phyloP scores from a whole-genome alignment of 768 basidiomycete species.

The Naematelia aurantialba region DNA sequence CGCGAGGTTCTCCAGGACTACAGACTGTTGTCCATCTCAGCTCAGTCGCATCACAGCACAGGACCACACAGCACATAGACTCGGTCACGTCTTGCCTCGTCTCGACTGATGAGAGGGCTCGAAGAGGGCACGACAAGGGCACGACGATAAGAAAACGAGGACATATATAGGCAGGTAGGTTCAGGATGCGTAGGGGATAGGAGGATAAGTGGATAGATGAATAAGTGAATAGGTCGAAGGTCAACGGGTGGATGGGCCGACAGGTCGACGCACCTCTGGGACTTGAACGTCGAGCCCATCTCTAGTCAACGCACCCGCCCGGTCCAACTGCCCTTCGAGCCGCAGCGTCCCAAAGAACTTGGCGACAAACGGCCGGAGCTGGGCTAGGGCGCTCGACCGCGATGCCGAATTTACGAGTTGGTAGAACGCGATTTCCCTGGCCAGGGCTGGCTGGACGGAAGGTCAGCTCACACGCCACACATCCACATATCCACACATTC shows the following conservation, averaged over 20 bases:
- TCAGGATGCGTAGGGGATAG: too few species aligned
- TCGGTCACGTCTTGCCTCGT: too few species aligned
- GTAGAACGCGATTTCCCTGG: slow-evolving; percentile 50
- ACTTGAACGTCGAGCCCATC: slow-evolving; percentile 16
- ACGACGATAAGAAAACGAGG: too few species aligned
- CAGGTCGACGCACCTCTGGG: slow-evolving; percentile 30
- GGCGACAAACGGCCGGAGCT: slow-evolving; percentile 60
- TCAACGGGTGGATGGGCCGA: too few species aligned
- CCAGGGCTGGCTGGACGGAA: slow-evolving; percentile 34
- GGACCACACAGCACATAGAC: too few species aligned
- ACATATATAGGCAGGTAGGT: too few species aligned
- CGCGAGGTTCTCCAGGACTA: slow-evolving; percentile 81
- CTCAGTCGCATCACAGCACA: slow-evolving; percentile 3
- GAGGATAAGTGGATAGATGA: too few species aligned
- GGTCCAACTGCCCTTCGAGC: slow-evolving; percentile 61
- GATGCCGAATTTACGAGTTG: slow-evolving; percentile 30
- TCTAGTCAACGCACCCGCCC: slow-evolving; percentile 13
- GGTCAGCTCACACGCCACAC: not conserved
- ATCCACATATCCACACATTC: too few species aligned
- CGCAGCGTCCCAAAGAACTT: slow-evolving; percentile 73
- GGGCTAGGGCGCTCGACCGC: slow-evolving; percentile 16
- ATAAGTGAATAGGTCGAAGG: too few species aligned
- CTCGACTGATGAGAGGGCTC: too few species aligned
- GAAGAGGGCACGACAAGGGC: too few species aligned
- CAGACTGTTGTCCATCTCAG: slow-evolving; percentile 55